Conservation (phyloP, 2,329 filamentous ascomycete genomes). For the Paraconiothyrium brasiliense region DNA sequence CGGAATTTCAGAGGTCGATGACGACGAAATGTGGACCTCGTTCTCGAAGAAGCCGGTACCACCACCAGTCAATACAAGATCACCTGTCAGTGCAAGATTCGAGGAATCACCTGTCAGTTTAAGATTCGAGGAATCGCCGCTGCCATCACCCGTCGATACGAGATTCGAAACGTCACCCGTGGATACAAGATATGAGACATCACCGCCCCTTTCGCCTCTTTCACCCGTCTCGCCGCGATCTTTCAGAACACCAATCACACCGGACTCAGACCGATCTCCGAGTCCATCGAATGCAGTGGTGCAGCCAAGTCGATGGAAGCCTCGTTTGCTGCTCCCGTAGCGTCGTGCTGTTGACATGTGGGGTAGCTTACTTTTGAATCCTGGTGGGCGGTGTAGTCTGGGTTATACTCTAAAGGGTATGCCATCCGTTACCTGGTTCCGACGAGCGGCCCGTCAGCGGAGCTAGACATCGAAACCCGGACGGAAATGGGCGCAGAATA, state of each 20-base stretch:
- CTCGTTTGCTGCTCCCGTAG: constrained; percentile 42
- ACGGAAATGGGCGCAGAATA: not conserved
- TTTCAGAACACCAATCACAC: constrained; percentile 19
- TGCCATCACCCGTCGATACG: constrained; percentile 22
- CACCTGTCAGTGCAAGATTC: constrained; percentile 20
- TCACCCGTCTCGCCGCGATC: constrained; percentile 20
- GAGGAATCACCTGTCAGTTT: constrained; percentile 18
- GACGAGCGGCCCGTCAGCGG: constrained; percentile 14
- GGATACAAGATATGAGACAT: not conserved
- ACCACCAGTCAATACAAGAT: constrained; percentile 20
- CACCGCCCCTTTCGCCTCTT: constrained; percentile 15
- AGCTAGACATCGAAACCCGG: constrained; percentile 21
- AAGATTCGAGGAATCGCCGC: constrained; percentile 4
- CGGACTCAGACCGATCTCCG: constrained; percentile 19
- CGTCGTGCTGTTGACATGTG: constrained; percentile 3
- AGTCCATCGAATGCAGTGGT: constrained; percentile 29
- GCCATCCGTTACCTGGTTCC: constrained; percentile 16
- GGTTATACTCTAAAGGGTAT: constrained; percentile 19
- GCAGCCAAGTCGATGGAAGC: constrained; percentile 41
- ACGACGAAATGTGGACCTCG: constrained; percentile 20
- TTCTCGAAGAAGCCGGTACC: constrained; percentile 23
- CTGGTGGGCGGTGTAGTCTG: constrained; percentile 1
- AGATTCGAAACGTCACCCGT: constrained; percentile 9
- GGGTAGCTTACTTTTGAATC: constrained; percentile 14
- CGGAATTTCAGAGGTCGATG: constrained; percentile 40